Evolutionary conservation across 2,329 filamentous ascomycete species (phyloP), one percentile per base, ranked within the genome.

Genomic region (Fusarium mundagurra): DNA sequence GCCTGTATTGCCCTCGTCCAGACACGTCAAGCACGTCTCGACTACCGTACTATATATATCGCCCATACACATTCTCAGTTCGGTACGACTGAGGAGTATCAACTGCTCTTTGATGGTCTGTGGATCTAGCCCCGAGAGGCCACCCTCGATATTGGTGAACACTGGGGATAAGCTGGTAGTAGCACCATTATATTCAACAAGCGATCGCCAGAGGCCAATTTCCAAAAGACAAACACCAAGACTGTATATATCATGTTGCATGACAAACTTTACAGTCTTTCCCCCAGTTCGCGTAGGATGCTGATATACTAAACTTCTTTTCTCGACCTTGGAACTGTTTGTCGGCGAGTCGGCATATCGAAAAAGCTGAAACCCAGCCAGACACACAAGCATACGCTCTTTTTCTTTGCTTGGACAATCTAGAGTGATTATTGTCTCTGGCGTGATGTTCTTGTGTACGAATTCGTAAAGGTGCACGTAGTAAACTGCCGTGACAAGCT

Each of bases 191-290:
- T 33, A 47, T 9, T 33, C 14, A 5, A 64, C 27, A n/a, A 64
- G 5, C 3, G 61, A 59, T 1, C n/a, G 7, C 61, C 61, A 64
- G 6, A 64, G 13, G 6, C 61, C 53, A 34, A 64, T 48, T 6
- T 64, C 43, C 1, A 64, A 31, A 16, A 64, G 61, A 20, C 43
- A 64, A 29, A 64, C 61, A 0, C 53, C 43, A 11, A 64, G 53
- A 8, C 61, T 64, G 17, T 64, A 64, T 6, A 64, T 64, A 3
- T 64, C 61, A 4, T 64, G 61, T 13, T 64, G 43, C 51, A 64
- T 64, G 3, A 55, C 31, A 58, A 41, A 63, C 1, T 24, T 58
- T 0, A n/a, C 18, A 6, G 5, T 20, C 10, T 29, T 12, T 3
- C 14, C 22, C 6, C 53, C 29, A 3, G 13, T 14, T 1, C 61